Base-by-base conservation (phyloP, 164 flowering plant species). In the Santalum album region DNA sequence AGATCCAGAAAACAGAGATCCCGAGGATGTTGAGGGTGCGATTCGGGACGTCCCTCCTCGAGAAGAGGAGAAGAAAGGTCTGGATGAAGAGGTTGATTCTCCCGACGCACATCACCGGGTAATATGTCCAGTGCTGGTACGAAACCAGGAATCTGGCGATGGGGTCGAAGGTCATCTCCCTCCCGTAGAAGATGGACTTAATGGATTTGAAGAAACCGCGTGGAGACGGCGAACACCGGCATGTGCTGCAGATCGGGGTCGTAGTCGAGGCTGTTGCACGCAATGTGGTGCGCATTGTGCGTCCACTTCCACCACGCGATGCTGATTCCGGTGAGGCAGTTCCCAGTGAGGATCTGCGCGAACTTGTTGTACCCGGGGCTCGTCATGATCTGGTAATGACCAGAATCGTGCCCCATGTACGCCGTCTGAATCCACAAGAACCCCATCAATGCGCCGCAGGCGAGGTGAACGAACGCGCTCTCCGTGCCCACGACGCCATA, bases 51-150 rank as follows among this genome's bases (percentile, higher is more conserved):
- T 46, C 69, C 24, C 75, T 34, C 48, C 48, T 66, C 0, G 83
- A 75, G 39, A 77, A 53, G 63, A 81, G 61, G 40, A 84, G 57
- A 42, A 77, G 12, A 16, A 81, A 54, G 3, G 90, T 79, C 57
- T 84, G 83, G 0, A 72, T 35, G 54, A 68, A 78, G 15, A 83
- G 65, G 58, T 83, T 78, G 38, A 78, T 6, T 46, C 90, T 50
- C 1, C 77, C 84, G 12, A 79, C 57, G 40, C 73, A 62, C 87
- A 84, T 76, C 0, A 84, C 78, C 14, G 84, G 90, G 36, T 84
- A 81, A 48, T 58, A 84, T 2, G 80, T 73, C 63, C 64, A 67
- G 32, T 84, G 90, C 70, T 81, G 90, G 56, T 84, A 79, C 32
- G 86, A 73, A 21, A 84, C 69, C 1, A 84, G 38, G 42, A 79